Conservation (phyloP, 2,329 filamentous ascomycete genomes). For the Aspergillus neoniger region DNA sequence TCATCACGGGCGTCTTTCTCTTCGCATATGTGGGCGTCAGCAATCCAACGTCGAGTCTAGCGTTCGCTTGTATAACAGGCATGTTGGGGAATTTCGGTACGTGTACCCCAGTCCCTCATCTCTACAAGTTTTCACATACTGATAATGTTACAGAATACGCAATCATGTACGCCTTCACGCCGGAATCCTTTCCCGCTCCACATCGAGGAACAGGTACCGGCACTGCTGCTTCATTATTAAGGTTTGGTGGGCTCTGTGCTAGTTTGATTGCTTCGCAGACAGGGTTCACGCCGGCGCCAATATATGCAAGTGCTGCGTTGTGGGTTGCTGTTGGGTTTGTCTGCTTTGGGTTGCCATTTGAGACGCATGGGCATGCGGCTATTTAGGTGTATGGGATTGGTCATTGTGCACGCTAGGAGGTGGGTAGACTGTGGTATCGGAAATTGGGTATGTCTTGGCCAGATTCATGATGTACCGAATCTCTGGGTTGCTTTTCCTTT, state of each 20-base stretch:
- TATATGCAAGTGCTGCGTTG: conserved; percentile 49
- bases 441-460: too few relatives aligned
- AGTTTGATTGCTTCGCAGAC: conserved; percentile 48
- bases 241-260: conserved; percentile 41
- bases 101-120: neutral
- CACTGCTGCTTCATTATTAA: conserved; percentile 37
- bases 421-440: too few relatives aligned
- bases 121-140: neutral
- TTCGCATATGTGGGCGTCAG: conserved; percentile 49
- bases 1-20: conserved; percentile 50
- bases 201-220: conserved; percentile 29
- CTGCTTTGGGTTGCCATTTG: conserved; percentile 48
- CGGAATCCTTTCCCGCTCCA: conserved; percentile 31
- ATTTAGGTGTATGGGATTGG: conserved; percentile 10
- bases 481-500: too few relatives aligned
- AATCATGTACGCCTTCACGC: conserved; percentile 33
- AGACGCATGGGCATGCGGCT: conserved; percentile 42
- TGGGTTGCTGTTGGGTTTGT: conserved; percentile 48
- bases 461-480: too few relatives aligned
- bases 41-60: conserved; percentile 37
- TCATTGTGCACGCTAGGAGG: too few relatives aligned
- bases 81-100: conserved; percentile 46
- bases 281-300: conserved; percentile 47
- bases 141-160: conserved; percentile 29
- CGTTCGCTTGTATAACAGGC: conserved; percentile 45